These are phyloP conservation scores for Aspergillus sparsus DNA, from an alignment of 495 filamentous ascomycete genomes.

Conservation along the genomic window DNA sequence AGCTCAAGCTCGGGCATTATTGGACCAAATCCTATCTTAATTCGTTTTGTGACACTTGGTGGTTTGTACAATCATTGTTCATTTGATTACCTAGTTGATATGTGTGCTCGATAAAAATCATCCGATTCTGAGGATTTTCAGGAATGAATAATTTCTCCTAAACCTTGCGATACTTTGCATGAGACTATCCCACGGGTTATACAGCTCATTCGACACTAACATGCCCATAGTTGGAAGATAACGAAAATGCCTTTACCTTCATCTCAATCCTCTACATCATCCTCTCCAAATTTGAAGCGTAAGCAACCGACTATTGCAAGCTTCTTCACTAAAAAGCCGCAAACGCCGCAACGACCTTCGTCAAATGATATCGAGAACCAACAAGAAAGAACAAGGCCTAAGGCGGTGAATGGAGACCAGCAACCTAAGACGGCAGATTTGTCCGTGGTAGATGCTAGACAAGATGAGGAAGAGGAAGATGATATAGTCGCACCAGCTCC, in stretches of 20 bases:
- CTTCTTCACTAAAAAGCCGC: constrained; percentile 75
- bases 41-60: neutral
- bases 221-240: neutral
- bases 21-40: no score
- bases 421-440: constrained; percentile 22
- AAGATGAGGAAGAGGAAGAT: constrained; percentile 35
- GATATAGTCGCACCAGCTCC: constrained; percentile 43
- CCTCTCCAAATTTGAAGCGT: constrained; percentile 47
- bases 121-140: neutral
- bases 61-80: neutral
- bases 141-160: neutral
- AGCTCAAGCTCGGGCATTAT: constrained; percentile 17
- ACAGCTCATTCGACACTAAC: neutral
- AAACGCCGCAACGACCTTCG: constrained; percentile 21
- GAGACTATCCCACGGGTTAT: no score
- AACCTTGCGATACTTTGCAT: neutral
- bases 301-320: constrained; percentile 83
- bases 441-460: constrained; percentile 20
- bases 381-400: neutral
- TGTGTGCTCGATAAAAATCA: neutral
- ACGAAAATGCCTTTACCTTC: constrained; percentile 39
- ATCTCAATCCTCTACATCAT: constrained; percentile 41
- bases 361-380: constrained; percentile 18
- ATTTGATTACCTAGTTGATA: no score
- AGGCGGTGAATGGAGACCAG: constrained; percentile 3